phyloP scores from a whole-genome alignment of 352 stramenopile species.

The Globisporangium echinulatum region DNA sequence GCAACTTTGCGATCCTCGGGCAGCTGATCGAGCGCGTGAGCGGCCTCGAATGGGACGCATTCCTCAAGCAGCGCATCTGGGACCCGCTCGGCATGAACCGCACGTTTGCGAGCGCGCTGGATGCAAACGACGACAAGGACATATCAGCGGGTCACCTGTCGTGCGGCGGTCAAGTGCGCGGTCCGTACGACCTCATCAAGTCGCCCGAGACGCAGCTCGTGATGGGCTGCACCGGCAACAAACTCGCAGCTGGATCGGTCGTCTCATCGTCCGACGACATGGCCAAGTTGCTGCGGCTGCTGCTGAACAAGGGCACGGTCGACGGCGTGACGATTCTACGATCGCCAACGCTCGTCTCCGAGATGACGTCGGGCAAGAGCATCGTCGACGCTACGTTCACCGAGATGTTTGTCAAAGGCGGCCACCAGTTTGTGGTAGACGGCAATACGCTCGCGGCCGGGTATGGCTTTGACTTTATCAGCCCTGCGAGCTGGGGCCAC shows the following conservation, averaged over 20 bases:
- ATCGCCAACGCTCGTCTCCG: slow-evolving; percentile 28
- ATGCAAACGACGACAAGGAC: slow-evolving; percentile 20
- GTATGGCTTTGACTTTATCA: slow-evolving; percentile 62
- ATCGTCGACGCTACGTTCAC: slow-evolving; percentile 26
- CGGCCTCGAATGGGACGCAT: slow-evolving; percentile 40
- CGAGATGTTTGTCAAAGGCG: slow-evolving; percentile 29
- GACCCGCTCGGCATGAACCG: slow-evolving; percentile 49
- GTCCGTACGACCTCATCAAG: slow-evolving; percentile 36
- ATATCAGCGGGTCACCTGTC: slow-evolving; percentile 39
- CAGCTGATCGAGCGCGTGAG: slow-evolving; percentile 49
- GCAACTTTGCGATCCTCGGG: slow-evolving; percentile 57
- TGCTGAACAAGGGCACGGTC: slow-evolving; percentile 60
- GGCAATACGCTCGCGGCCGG: slow-evolving; percentile 46
- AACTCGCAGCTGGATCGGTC: slow-evolving; percentile 36
- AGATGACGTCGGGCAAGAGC: slow-evolving; percentile 59
- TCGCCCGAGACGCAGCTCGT: slow-evolving; percentile 28
- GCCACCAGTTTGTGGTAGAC: slow-evolving; percentile 39
- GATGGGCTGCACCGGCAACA: slow-evolving; percentile 12
- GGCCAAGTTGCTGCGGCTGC: slow-evolving; percentile 41
- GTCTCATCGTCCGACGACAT: slow-evolving; percentile 51
- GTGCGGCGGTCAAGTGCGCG: slow-evolving; percentile 34
- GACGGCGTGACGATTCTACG: slow-evolving; percentile 41
- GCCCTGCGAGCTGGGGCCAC: slow-evolving; percentile 47
- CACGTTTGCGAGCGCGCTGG: slow-evolving; percentile 35
- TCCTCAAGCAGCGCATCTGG: slow-evolving; percentile 42